Conservation (phyloP, 2,329 filamentous ascomycete species). For the Colletotrichum sp. region DNA sequence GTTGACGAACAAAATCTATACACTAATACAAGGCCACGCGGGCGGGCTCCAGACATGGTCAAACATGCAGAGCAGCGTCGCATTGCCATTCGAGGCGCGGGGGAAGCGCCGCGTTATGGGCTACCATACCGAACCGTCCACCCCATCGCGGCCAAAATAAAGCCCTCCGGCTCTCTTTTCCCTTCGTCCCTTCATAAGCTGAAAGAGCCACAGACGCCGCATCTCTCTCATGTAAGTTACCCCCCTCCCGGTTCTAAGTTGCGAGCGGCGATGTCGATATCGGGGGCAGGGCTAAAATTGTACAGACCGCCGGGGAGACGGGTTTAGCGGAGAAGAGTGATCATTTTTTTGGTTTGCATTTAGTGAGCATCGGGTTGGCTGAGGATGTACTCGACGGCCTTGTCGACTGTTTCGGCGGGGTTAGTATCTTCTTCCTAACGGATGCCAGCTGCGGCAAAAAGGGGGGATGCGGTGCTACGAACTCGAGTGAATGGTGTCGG, state of each 20-base stretch:
- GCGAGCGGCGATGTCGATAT: conserved; percentile 21
- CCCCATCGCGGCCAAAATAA: background rate
- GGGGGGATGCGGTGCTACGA: conserved; percentile 44
- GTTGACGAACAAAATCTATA: conserved; percentile 35
- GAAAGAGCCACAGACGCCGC: conserved; percentile 3
- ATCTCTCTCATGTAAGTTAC: background rate
- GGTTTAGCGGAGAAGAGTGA: background rate
- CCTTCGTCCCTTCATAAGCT: background rate
- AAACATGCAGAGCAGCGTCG: conserved; percentile 24
- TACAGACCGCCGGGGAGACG: conserved; percentile 22
- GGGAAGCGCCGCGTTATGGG: background rate
- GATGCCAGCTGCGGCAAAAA: background rate
- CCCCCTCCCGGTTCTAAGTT: conserved; percentile 5
- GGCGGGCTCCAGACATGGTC: background rate
- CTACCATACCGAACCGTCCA: conserved; percentile 11
- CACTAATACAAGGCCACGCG: conserved; percentile 37
- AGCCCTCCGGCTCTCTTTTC: background rate
- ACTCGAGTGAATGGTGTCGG: conserved; percentile 93
- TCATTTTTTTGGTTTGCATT: conserved; percentile 60
- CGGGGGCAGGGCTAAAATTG: conserved; percentile 13
- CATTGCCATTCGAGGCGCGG: conserved; percentile 19
- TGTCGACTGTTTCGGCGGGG: conserved; percentile 68
- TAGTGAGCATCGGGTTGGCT: conserved; percentile 89
- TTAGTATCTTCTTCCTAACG: conserved; percentile 2
- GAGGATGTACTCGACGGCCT: conserved; percentile 93